Conservation (phyloP, 2,329 filamentous ascomycete species). For the Colletotrichum orchidophilum region DNA sequence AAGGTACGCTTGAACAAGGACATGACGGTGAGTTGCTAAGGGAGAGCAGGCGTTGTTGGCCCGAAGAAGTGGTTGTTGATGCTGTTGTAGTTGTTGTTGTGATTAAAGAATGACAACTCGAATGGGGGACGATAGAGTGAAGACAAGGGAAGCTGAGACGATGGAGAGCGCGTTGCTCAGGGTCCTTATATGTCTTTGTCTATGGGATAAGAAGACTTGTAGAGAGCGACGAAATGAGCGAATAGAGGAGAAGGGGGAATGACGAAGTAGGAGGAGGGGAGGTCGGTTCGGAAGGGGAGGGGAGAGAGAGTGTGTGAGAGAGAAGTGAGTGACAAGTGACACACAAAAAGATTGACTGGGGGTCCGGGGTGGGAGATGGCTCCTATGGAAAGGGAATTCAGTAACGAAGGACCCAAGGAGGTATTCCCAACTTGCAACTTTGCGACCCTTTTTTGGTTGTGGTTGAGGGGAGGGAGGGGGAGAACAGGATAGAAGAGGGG, state of each 20-base stretch:
- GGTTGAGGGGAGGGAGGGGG: conserved; percentile 61
- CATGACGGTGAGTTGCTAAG: conserved; percentile 59
- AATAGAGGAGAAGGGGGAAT: conserved; percentile 28
- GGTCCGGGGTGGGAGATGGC: conserved; percentile 65
- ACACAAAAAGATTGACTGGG: conserved; percentile 57
- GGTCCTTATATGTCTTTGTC: conserved; percentile 29
- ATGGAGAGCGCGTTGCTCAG: conserved; percentile 27
- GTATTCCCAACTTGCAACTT: conserved; percentile 61
- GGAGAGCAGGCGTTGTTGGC: not conserved
- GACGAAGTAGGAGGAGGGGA: conserved; percentile 42
- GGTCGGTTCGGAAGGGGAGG: conserved; percentile 36
- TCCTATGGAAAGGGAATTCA: conserved; percentile 42
- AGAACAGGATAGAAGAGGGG: conserved; percentile 48
- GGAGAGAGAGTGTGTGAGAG: conserved; percentile 44
- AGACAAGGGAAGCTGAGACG: conserved; percentile 48
- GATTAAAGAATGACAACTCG: conserved; percentile 34
- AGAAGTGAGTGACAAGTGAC: conserved; percentile 47
- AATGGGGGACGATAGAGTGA: conserved; percentile 37
- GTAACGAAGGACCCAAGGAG: conserved; percentile 60
- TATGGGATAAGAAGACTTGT: conserved; percentile 39
- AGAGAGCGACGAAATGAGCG: conserved; percentile 66
- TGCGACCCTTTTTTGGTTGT: conserved; percentile 65
- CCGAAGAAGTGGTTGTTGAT: conserved; percentile 24
- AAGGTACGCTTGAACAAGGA: conserved; percentile 87
- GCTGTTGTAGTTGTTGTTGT: conserved; percentile 13